These are phyloP conservation scores for Davidsoniella australis DNA, from an alignment of 2,329 filamentous ascomycete genomes.

Conservation along the genomic window DNA sequence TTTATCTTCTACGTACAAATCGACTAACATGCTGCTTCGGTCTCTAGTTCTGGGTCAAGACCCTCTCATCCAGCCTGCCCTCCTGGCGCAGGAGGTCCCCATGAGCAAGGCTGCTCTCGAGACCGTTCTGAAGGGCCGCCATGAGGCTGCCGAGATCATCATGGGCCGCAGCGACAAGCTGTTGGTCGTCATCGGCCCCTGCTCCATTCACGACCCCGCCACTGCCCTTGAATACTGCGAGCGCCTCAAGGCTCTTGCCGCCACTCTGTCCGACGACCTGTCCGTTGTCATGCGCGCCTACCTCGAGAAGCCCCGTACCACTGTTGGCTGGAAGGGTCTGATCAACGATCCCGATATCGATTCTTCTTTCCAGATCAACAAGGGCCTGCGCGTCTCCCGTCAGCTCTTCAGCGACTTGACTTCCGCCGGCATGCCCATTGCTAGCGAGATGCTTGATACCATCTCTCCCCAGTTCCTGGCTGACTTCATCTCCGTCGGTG, in stretches of 20 bases:
- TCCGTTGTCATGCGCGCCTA: constrained; percentile 96
- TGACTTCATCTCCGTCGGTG: constrained; percentile 86
- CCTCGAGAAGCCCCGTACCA: constrained; percentile 96
- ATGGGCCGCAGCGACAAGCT: constrained; percentile 41
- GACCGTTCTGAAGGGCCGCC: constrained; percentile 44
- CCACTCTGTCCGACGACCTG: constrained; percentile 67
- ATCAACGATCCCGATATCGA: constrained; percentile 99
- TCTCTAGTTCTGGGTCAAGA: constrained; percentile 68
- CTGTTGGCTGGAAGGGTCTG: constrained; percentile 96
- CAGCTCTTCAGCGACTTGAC: constrained; percentile 90
- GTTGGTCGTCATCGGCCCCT: constrained; percentile 85
- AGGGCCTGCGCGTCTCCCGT: constrained; percentile 80
- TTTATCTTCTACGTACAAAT: background rate
- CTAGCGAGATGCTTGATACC: constrained; percentile 95
- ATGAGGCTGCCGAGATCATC: constrained; percentile 51
- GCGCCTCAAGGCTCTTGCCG: constrained; percentile 58
- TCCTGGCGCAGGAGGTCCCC: constrained; percentile 84
- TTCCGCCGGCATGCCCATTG: constrained; percentile 75
- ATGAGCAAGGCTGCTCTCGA: constrained; percentile 38
- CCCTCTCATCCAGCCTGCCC: constrained; percentile 77
- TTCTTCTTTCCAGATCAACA: constrained; percentile 96
- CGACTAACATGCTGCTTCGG: constrained; percentile 1
- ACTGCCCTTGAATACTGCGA: constrained; percentile 77
- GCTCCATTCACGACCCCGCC: constrained; percentile 88
- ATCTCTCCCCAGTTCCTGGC: constrained; percentile 97